Conservation (phyloP, 768 basidiomycete species). For the Auricularia cornea region DNA sequence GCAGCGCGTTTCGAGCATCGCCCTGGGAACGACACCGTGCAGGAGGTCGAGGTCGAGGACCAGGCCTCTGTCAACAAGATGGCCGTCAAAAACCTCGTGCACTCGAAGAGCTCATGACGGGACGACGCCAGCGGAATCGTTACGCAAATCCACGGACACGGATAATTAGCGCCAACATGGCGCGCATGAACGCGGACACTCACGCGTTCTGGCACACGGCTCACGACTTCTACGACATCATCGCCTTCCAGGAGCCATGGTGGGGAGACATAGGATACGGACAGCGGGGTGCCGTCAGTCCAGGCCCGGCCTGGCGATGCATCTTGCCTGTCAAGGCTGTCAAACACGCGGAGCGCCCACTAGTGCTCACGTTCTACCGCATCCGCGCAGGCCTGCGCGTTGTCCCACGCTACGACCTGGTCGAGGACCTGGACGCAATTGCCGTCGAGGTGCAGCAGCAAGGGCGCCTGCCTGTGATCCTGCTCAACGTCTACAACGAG, state of each 20-base stretch:
- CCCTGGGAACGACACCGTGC: no score
- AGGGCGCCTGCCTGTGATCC: not conserved
- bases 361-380: not conserved
- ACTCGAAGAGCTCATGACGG: not conserved
- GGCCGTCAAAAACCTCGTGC: no score
- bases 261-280: not conserved
- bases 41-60: no score
- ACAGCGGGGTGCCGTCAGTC: not conserved
- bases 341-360: not conserved
- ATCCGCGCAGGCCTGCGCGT: not conserved
- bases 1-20: no score
- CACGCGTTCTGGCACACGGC: not conserved
- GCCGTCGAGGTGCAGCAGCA: not conserved
- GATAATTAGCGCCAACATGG: not conserved
- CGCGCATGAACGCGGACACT: not conserved
- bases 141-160: not conserved
- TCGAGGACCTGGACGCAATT: not conserved
- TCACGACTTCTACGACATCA: not conserved
- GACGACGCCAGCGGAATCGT: not conserved
- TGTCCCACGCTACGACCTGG: not conserved
- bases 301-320: not conserved
- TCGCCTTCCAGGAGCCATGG: not conserved
- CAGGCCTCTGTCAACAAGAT: no score
- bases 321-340: not conserved
- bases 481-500: not conserved